Base-by-base conservation (phyloP, 1,284 basidiomycete genomes). In the Pascua sp. region DNA sequence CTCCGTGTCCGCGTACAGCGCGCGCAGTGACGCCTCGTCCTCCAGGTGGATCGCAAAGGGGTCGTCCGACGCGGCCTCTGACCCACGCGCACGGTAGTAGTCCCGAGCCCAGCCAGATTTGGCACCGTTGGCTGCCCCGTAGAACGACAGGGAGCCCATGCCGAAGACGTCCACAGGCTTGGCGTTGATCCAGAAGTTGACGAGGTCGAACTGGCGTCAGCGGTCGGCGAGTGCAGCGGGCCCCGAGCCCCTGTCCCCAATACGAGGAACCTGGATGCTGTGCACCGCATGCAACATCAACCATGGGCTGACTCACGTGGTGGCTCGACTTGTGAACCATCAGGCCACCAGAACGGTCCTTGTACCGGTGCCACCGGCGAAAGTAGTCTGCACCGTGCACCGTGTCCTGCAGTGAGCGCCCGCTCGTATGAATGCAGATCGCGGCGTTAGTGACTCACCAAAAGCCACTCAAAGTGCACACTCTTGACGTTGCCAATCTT, bases 351-450 rank as follows among this genome's bases (percentile, higher is more conserved):
- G 80, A 81, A 61, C 80, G 78, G 50, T 76, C 72, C 70, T 82
- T 84, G 67, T 81, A 80, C 43, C 81, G 71, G 61, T 83, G 82
- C 81, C 82, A 83, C 50, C 82, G 75, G 18, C 81, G 75, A 69
- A 82, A 82, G 69, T 82, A 82, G 70, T 84, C 82, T n/a, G 81
- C 81, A 38, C 82, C 82, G 60, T 83, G 82, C 8, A 83, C 81
- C 18, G 71, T 73, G 57, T 75, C 72, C 70, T 71, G 43, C 8
- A 15, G 38, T 61, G 49, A 62, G 53, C 44, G 5, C 11, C n/a
- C n/a, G n/a, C n/a, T n/a, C n/a, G n/a, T n/a, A n/a, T n/a, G n/a
- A 11, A 37, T 32, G 24, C 24, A 40, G 32, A 40, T 32, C 15
- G 4, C 75, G 54, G 24, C 24, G 77, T 11, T 32, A 9, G 76